A percentile compares a stretch with the other conserved stretches of the same genome.
Conservation (phyloP, 768 basidiomycete genomes). For the Guyanaporus albipodus region DNA sequence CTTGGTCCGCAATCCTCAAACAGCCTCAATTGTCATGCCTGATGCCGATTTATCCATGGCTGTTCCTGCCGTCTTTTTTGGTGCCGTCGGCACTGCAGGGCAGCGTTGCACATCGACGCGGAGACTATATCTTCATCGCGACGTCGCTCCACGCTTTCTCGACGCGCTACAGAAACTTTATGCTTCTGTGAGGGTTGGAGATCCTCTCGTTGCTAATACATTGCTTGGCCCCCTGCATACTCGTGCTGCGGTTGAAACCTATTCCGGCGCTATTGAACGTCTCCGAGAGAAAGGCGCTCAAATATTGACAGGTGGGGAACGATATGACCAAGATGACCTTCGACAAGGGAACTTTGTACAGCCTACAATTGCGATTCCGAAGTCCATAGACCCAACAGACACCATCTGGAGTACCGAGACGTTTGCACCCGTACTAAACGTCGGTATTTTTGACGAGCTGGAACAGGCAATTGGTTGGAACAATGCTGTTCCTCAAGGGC, state of each 20-base stretch:
- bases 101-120: slow-evolving; percentile 89
- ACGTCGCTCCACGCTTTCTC: slow-evolving; percentile 74
- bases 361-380: slow-evolving; percentile 78
- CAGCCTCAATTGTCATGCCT: slow-evolving; percentile 88
- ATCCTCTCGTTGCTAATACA: slow-evolving; percentile 71
- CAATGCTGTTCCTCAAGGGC: slow-evolving; percentile 86
- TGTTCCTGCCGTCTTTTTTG: slow-evolving; percentile 88
- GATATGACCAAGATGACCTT: slow-evolving; percentile 49
- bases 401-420: slow-evolving; percentile 75
- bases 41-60: slow-evolving; percentile 92
- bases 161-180: slow-evolving; percentile 72
- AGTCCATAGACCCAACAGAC: slow-evolving; percentile 48
- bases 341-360: slow-evolving; percentile 81
- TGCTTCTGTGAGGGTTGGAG: slow-evolving; percentile 68
- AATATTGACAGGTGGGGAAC: slow-evolving; percentile 68
- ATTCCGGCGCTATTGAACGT: slow-evolving; percentile 54
- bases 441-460: slow-evolving; percentile 79
- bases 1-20: slow-evolving; percentile 14
- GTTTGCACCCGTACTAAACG: slow-evolving; percentile 88
- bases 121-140: slow-evolving; percentile 81
- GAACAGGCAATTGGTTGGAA: slow-evolving; percentile 89
- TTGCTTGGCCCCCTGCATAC: slow-evolving; percentile 88
- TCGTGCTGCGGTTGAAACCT: slow-evolving; percentile 60
- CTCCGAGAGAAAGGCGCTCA: slow-evolving; percentile 67
- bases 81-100: slow-evolving; percentile 80